Conservation (phyloP, 768 basidiomycete genomes). For the Boletus insuetus region DNA sequence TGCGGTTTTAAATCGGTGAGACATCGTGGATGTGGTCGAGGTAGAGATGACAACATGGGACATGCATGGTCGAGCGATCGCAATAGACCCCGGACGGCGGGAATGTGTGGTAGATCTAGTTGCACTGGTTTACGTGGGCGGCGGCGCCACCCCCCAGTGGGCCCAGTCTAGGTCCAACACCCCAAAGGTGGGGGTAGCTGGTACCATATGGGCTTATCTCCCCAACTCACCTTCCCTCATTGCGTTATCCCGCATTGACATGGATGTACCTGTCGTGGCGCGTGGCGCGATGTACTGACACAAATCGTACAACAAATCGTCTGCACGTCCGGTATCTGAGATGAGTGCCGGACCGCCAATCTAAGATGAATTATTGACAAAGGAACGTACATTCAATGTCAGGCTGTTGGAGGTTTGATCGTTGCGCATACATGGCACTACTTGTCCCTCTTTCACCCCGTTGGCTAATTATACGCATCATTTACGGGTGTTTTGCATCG, state of each 20-base stretch:
- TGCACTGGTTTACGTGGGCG: neutral
- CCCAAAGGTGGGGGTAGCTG: neutral
- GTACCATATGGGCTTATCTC: too few relatives aligned
- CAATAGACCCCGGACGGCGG: too few relatives aligned
- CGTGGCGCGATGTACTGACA: neutral
- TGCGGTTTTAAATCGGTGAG: slow-evolving; percentile 3
- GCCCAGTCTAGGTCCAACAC: neutral
- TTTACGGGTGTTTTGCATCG: neutral
- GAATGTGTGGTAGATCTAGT: too few relatives aligned
- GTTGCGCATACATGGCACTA: slow-evolving; percentile 7
- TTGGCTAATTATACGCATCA: slow-evolving; percentile 9
- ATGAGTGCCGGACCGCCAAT: neutral
- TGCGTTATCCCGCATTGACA: neutral
- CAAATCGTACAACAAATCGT: neutral
- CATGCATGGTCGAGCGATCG: too few relatives aligned
- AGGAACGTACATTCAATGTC: neutral
- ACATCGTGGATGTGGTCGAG: neutral
- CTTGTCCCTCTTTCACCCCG: neutral
- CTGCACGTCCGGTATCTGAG: neutral
- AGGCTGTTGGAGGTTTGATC: neutral
- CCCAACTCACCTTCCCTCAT: neutral
- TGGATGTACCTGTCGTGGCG: neutral
- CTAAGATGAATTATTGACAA: neutral
- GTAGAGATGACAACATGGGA: neutral
- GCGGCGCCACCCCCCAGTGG: neutral